Conservation (phyloP, 345 rosid genomes). For the Bruguiera gymnorhiza region DNA sequence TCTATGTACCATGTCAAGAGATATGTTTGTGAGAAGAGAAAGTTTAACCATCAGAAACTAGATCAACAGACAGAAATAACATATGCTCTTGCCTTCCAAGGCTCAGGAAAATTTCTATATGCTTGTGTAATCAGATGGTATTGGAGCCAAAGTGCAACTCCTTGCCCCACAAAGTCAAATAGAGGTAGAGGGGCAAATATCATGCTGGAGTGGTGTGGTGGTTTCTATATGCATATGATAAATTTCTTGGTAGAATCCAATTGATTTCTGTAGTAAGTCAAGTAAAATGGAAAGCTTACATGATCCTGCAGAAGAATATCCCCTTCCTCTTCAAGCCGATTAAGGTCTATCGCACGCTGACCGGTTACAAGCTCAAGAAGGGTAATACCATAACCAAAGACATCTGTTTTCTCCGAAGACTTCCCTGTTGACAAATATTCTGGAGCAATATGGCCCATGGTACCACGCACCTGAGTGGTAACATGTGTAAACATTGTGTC, state of each 20-base stretch:
- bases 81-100: too few relatives aligned
- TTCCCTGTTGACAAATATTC: slow-evolving; percentile 86
- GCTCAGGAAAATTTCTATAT: too few relatives aligned
- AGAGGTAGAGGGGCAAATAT: too few relatives aligned
- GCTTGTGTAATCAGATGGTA: too few relatives aligned
- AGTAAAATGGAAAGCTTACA: slow-evolving; percentile 41
- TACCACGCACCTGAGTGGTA: slow-evolving; percentile 87
- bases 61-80: too few relatives aligned
- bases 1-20: neutral
- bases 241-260: too few relatives aligned
- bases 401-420: slow-evolving; percentile 83
- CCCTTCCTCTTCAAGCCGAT: slow-evolving; percentile 87
- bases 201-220: too few relatives aligned
- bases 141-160: too few relatives aligned
- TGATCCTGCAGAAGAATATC: slow-evolving; percentile 88
- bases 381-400: slow-evolving; percentile 83
- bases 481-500: slow-evolving; percentile 70
- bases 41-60: too few relatives aligned
- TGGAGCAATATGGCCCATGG: slow-evolving; percentile 94
- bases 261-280: neutral
- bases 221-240: too few relatives aligned
- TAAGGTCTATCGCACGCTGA: slow-evolving; percentile 80
- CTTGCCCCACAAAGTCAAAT: too few relatives aligned
- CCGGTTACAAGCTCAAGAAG: slow-evolving; percentile 91
- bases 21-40: neutral